A percentile compares a stretch with the other conserved stretches of the same genome.
Conservation (phyloP, 306 rosid genomes). For the Echinosophora koreensis region DNA sequence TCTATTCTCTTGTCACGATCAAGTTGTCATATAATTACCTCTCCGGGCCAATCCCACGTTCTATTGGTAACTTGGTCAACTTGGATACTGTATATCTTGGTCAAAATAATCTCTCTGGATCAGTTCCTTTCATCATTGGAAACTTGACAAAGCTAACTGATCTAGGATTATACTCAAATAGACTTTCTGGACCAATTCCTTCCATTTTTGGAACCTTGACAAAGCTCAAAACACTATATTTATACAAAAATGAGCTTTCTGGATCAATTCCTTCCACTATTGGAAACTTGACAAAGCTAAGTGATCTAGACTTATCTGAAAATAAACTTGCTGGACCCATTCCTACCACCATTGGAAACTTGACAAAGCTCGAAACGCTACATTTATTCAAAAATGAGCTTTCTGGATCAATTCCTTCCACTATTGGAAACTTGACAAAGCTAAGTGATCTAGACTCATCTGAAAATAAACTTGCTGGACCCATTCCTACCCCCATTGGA, state of each 20-base stretch:
- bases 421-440: too few species aligned
- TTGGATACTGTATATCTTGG: too few species aligned
- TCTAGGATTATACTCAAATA: too few species aligned
- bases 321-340: conserved; percentile 42
- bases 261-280: too few species aligned
- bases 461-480: conserved; percentile 29
- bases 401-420: too few species aligned
- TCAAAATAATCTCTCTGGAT: background rate
- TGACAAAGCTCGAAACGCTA: conserved; percentile 30
- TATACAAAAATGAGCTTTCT: too few species aligned
- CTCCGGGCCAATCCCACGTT: background rate
- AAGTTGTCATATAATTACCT: background rate
- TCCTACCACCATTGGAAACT: conserved; percentile 36
- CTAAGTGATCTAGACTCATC: too few species aligned
- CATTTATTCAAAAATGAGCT: too few species aligned
- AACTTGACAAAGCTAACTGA: too few species aligned
- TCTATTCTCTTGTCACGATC: background rate
- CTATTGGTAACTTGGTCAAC: background rate
- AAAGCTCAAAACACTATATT: background rate
- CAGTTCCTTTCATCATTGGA: too few species aligned
- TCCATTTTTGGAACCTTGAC: background rate
- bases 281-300: too few species aligned
- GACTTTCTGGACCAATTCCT: background rate
- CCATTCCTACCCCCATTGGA: conserved; percentile 44
- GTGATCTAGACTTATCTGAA: background rate